Percentiles rank a stretch among this genome's conserved stretches.
phyloP scores from a whole-genome alignment of 192 early-diverging fungal species.

The Dissophora globulifera region DNA sequence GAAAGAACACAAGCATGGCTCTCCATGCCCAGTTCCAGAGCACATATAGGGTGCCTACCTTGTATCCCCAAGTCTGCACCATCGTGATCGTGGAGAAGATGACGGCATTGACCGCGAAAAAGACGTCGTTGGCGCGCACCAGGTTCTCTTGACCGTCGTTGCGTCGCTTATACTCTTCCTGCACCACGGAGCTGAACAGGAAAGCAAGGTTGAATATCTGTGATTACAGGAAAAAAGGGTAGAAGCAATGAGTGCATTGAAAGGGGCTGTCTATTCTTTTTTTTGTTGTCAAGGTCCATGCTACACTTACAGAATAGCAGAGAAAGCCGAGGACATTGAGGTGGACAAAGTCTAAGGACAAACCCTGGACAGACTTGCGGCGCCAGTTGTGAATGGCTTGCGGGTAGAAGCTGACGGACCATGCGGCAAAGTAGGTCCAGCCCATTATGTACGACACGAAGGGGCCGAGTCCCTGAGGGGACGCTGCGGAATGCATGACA shows the following conservation, averaged over 20 bases:
- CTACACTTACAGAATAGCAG: conserved; percentile 80
- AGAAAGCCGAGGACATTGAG: conserved; percentile 90
- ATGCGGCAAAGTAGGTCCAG: conserved; percentile 79
- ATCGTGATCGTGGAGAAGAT: conserved; percentile 68
- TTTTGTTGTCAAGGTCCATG: no score
- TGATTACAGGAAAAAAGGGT: not conserved
- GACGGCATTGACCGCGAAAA: conserved; percentile 90
- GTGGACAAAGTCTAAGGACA: conserved; percentile 91
- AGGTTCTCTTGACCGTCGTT: conserved; percentile 76
- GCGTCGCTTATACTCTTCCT: conserved; percentile 76
- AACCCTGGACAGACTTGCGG: conserved; percentile 82
- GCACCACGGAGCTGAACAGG: conserved; percentile 70
- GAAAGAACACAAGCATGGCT: no score
- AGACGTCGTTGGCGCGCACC: conserved; percentile 85
- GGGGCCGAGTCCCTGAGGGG: conserved; percentile 16
- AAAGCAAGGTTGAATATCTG: conserved; percentile 83
- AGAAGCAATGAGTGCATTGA: not conserved
- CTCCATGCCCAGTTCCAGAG: not conserved
- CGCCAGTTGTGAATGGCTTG: conserved; percentile 82
- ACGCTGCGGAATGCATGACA: no score
- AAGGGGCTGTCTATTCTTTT: no score
- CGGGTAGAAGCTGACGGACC: conserved; percentile 92
- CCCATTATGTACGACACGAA: conserved; percentile 30
- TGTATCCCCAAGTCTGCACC: conserved; percentile 73
- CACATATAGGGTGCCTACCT: conserved; percentile 54